Evolutionary conservation across 495 filamentous ascomycete genomes (phyloP).

Genomic region (Pyronema omphalodes): DNA sequence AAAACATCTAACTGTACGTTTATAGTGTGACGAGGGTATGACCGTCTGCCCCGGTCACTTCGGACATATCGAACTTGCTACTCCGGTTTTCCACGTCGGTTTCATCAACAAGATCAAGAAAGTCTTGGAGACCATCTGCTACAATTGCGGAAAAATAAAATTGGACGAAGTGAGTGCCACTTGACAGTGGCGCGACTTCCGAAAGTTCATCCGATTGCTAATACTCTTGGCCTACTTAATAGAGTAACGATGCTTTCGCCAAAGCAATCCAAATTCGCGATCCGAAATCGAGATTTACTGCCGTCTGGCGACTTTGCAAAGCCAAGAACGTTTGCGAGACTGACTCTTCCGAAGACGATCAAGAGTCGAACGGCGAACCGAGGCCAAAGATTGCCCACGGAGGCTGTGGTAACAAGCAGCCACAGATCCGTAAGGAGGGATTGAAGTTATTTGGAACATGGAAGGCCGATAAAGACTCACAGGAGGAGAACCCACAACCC

Average conservation of each 20-base stretch:
- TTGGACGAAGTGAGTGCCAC: slow-evolving; percentile 82
- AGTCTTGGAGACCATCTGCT: slow-evolving; percentile 90
- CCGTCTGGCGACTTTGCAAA: slow-evolving; percentile 77
- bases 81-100: slow-evolving; percentile 81
- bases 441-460: slow-evolving; percentile 64
- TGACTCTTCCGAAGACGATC: slow-evolving; percentile 44
- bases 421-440: slow-evolving; percentile 66
- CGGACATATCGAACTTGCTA: slow-evolving; percentile 89
- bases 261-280: slow-evolving; percentile 69
- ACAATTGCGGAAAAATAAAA: slow-evolving; percentile 90
- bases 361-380: slow-evolving; percentile 37
- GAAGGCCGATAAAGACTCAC: slow-evolving; percentile 55
- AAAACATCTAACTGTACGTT: slow-evolving; percentile 1
- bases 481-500: slow-evolving; percentile 43
- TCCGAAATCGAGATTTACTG: slow-evolving; percentile 80
- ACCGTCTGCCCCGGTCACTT: slow-evolving; percentile 94
- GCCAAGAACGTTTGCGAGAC: slow-evolving; percentile 65
- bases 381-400: slow-evolving; percentile 41
- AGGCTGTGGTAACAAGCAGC: slow-evolving; percentile 83
- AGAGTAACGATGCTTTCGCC: slow-evolving; percentile 69
- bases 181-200: slow-evolving; percentile 26
- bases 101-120: slow-evolving; percentile 98
- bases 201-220: slow-evolving; percentile 15
- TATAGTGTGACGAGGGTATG: slow-evolving; percentile 66
- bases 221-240: slow-evolving; percentile 14